Evolutionary conservation across 768 basidiomycete genomes (phyloP), one percentile per base, ranked within the genome.

Genomic region (Tylopilus felleus): DNA sequence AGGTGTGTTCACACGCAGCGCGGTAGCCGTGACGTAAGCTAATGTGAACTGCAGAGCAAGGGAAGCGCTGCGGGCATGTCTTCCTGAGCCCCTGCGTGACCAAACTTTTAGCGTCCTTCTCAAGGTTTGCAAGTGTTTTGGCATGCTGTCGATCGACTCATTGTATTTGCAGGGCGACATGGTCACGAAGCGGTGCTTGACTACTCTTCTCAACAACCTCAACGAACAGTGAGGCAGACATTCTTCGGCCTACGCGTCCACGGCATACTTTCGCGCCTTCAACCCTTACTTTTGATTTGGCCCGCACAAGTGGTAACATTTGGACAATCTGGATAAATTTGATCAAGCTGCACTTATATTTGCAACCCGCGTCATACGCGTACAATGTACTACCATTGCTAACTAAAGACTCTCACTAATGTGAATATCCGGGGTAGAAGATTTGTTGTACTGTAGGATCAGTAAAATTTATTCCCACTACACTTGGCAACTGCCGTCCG

Each of bases 171-270:
- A 93, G 90, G 94, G 94, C 46, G 97, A 99, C 65, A 93, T 96
- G 86, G 97, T 98, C 60, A 99, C 97, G 25, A 96, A 95, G 75
- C 82, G 93, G 64, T 95, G 93, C 72, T 78, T 96, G 55, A 90
- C 90, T 44, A 94, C 92, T 29, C 79, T 96, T 29, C 79, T 95
- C 55, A 88, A 92, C 71, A 94, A 96, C 71, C 77, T 96, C 59
- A 86, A 85, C 59, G 89, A 90, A 68, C 78, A 82, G 56, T 86
- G 49, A 69, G 17, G 17, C 40, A 27, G 28, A 13, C 28, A 23
- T 44, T 25, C 35, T 45, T 40, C 21, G 52, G 19, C 4, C 39
- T 6, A 8, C 4, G 51, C 39, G 38, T 49, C 47, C 44, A 40
- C 50, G 17, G n/a, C 51, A 47, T 57, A 51, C 40, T 33, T 55